Conservation (phyloP, 192 early-diverging fungal genomes). For the Paraglomus brasilianum region DNA sequence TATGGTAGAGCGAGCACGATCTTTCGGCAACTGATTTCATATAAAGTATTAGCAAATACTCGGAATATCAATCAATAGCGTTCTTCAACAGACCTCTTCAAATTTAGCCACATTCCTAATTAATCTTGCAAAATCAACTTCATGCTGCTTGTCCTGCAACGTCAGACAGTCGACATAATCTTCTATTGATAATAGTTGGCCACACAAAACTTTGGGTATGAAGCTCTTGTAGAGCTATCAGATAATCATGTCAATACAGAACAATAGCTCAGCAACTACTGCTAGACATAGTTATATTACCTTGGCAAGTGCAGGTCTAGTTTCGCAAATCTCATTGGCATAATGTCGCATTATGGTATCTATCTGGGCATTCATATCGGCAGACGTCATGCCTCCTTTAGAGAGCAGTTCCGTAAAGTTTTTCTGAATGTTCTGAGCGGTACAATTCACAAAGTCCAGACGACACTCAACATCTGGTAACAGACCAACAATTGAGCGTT, state of each 20-base stretch:
- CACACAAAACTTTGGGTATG: not conserved
- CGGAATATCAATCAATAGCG: no score
- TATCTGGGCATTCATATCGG: not conserved
- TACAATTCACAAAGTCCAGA: not conserved
- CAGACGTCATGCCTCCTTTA: not conserved
- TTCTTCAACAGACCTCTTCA: no score
- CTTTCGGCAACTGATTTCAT: no score
- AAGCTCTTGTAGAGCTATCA: no score
- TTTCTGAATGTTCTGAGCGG: not conserved
- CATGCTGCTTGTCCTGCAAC: not conserved
- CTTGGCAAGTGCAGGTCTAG: not conserved
- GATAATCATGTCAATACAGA: no score
- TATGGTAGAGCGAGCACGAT: not conserved
- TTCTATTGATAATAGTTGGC: slow-evolving; percentile 1
- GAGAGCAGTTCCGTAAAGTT: not conserved
- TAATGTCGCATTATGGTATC: not conserved
- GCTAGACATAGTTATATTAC: not conserved
- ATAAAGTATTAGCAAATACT: no score
- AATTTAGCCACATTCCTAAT: no score
- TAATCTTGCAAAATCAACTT: no score
- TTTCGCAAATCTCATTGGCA: not conserved
- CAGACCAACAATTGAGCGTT: no score
- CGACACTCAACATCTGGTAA: not conserved
- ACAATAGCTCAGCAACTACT: not conserved
- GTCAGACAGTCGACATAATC: slow-evolving; percentile 8